Conservation (phyloP, 2,329 filamentous ascomycete species). For the Ophiosphaerella korrae region DNA sequence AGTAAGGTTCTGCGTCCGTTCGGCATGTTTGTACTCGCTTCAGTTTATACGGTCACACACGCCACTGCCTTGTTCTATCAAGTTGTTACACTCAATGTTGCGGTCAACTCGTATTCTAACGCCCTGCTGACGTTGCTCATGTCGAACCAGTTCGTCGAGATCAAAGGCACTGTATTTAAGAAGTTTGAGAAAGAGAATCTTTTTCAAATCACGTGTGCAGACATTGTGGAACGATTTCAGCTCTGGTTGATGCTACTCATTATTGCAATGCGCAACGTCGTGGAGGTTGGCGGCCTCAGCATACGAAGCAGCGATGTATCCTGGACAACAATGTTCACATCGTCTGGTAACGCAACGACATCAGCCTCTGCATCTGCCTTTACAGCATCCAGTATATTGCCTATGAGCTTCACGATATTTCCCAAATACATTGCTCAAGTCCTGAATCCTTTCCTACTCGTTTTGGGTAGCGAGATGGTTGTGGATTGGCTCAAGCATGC, state of each 20-base stretch:
- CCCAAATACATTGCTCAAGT: slow-evolving; percentile 89
- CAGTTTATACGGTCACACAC: slow-evolving; percentile 87
- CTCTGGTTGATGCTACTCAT: slow-evolving; percentile 97
- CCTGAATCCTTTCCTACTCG: slow-evolving; percentile 88
- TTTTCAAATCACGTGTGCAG: slow-evolving; percentile 94
- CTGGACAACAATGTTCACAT: slow-evolving; percentile 36
- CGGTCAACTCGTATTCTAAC: slow-evolving; percentile 98
- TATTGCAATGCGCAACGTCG: slow-evolving; percentile 93
- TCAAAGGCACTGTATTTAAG: slow-evolving; percentile 98
- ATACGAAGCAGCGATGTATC: slow-evolving; percentile 44
- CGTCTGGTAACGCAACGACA: slow-evolving; percentile 54
- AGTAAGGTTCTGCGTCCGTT: slow-evolving; percentile 89
- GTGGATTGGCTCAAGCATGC: slow-evolving; percentile 98
- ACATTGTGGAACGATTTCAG: slow-evolving; percentile 96
- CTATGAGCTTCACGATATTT: slow-evolving; percentile 87
- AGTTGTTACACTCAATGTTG: slow-evolving; percentile 95
- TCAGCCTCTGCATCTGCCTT: slow-evolving; percentile 53
- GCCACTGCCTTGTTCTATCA: slow-evolving; percentile 92
- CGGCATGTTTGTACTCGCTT: slow-evolving; percentile 85
- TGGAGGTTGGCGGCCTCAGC: slow-evolving; percentile 88
- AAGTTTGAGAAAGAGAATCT: slow-evolving; percentile 98
- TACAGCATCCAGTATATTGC: slow-evolving; percentile 76
- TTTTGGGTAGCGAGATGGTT: slow-evolving; percentile 93
- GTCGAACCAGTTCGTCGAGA: slow-evolving; percentile 98
- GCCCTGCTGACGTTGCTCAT: slow-evolving; percentile 88